Percentiles rank a stretch among this genome's conserved stretches.
phyloP scores from a whole-genome alignment of 1,284 basidiomycete genomes.

The Apiotrichum gracile region DNA sequence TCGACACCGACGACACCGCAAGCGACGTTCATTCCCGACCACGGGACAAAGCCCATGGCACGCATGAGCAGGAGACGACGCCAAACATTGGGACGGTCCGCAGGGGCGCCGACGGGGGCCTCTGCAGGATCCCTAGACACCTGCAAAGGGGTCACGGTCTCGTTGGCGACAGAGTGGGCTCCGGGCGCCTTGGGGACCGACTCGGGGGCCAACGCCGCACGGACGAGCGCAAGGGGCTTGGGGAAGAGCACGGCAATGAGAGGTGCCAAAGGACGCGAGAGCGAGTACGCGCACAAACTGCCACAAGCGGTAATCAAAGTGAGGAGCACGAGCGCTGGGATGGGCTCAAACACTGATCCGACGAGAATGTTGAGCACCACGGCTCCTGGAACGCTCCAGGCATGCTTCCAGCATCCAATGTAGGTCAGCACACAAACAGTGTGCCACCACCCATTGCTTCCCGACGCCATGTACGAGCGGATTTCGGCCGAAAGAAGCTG shows the following conservation, averaged over 20 bases:
- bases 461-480: slow-evolving; percentile 42
- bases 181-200: slow-evolving; percentile 17
- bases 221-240: slow-evolving; percentile 65
- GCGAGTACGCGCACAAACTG: slow-evolving; percentile 69
- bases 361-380: slow-evolving; percentile 89
- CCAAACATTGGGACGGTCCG: slow-evolving; percentile 57
- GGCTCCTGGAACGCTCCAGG: slow-evolving; percentile 86
- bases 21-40: slow-evolving; percentile 91
- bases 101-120: slow-evolving; percentile 21
- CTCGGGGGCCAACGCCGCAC: slow-evolving; percentile 40
- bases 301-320: slow-evolving; percentile 76
- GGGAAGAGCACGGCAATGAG: slow-evolving; percentile 73
- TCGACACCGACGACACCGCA: slow-evolving; percentile 82
- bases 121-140: slow-evolving; percentile 28
- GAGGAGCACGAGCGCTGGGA: slow-evolving; percentile 68
- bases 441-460: slow-evolving; percentile 43
- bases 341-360: slow-evolving; percentile 73
- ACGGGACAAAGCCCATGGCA: slow-evolving; percentile 82
- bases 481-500: slow-evolving; percentile 47
- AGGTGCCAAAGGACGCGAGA: slow-evolving; percentile 76
- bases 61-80: slow-evolving; percentile 75
- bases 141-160: slow-evolving; percentile 43
- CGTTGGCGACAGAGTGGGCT: slow-evolving; percentile 7
- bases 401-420: slow-evolving; percentile 87
- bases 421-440: slow-evolving; percentile 68